Conservation (phyloP, 2,329 filamentous ascomycete species). For the Paraphoma sp. region DNA sequence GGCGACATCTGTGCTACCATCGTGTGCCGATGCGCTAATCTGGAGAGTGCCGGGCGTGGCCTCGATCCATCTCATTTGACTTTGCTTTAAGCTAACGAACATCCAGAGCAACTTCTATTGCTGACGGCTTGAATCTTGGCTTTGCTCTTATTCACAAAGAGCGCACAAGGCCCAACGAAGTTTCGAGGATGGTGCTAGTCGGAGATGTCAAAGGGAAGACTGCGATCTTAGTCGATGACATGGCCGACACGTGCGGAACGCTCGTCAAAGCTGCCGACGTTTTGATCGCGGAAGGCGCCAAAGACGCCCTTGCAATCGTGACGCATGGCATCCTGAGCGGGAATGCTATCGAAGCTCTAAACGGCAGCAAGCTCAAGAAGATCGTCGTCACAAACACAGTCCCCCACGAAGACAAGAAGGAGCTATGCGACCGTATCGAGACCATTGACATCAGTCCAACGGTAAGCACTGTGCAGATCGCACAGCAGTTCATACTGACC, state of each 20-base stretch:
- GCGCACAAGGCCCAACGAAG: constrained; percentile 86
- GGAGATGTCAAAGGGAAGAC: constrained; percentile 90
- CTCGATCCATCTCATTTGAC: constrained; percentile 2
- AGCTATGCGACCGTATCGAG: constrained; percentile 78
- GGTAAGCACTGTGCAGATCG: constrained; percentile 41
- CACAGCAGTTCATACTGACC: constrained; percentile 16
- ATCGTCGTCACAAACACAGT: constrained; percentile 93
- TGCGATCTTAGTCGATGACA: constrained; percentile 96
- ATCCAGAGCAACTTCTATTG: constrained; percentile 81
- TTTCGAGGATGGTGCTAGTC: constrained; percentile 93
- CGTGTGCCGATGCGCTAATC: not conserved
- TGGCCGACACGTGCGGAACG: constrained; percentile 95
- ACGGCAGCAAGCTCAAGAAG: constrained; percentile 75
- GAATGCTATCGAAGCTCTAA: constrained; percentile 85
- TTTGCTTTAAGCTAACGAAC: constrained; percentile 17
- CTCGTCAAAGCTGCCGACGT: constrained; percentile 87
- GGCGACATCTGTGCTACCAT: not conserved
- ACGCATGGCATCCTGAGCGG: constrained; percentile 92
- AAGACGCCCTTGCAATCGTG: constrained; percentile 90
- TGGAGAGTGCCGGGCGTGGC: constrained; percentile 1
- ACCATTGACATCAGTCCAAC: constrained; percentile 93
- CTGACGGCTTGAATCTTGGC: constrained; percentile 85
- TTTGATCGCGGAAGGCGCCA: constrained; percentile 78
- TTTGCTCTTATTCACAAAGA: constrained; percentile 98
- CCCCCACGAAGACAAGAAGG: constrained; percentile 79